Percentiles rank a stretch among this genome's conserved stretches.
These are phyloP conservation scores for Bauhinia variegata DNA, from an alignment of 306 rosid species.

Conservation along the genomic window DNA sequence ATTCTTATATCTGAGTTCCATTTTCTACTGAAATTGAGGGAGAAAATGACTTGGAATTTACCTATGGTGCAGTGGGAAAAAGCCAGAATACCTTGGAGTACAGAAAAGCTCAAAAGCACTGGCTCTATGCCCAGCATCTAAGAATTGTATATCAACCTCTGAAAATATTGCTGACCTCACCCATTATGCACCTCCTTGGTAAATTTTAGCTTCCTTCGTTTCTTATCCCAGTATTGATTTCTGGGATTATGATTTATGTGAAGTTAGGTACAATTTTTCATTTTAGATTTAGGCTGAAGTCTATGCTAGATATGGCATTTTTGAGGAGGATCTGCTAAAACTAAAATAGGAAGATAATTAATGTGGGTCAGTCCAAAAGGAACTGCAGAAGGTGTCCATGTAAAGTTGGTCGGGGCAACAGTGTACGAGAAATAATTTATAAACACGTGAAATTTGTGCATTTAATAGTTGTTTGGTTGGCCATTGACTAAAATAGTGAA, in stretches of 20 bases:
- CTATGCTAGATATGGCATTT: slow-evolving; percentile 5
- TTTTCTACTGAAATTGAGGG: background rate
- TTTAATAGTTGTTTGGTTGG: background rate
- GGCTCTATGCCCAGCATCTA: slow-evolving; percentile 95
- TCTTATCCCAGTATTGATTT: no score
- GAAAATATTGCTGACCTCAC: slow-evolving; percentile 69
- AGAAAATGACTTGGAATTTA: slow-evolving; percentile 6
- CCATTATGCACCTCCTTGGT: slow-evolving; percentile 98
- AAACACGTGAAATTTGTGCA: slow-evolving; percentile 29
- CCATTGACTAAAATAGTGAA: slow-evolving; percentile 25
- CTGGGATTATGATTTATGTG: background rate
- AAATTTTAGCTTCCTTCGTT: slow-evolving; percentile 25
- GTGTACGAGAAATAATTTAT: slow-evolving; percentile 33
- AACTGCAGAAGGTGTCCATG: background rate
- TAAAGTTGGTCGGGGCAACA: slow-evolving; percentile 22
- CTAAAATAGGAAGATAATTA: background rate
- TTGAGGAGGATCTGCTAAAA: slow-evolving; percentile 4
- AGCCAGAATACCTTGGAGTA: slow-evolving; percentile 90
- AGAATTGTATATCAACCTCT: slow-evolving; percentile 86
- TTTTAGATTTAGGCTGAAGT: slow-evolving; percentile 1
- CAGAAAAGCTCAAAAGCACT: slow-evolving; percentile 76
- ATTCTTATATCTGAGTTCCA: background rate
- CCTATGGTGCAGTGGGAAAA: slow-evolving; percentile 69
- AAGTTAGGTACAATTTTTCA: background rate
- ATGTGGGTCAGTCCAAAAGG: slow-evolving; percentile 22